Conservation (phyloP, 306 rosid genomes). For the Notholithocarpus densiflorus region DNA sequence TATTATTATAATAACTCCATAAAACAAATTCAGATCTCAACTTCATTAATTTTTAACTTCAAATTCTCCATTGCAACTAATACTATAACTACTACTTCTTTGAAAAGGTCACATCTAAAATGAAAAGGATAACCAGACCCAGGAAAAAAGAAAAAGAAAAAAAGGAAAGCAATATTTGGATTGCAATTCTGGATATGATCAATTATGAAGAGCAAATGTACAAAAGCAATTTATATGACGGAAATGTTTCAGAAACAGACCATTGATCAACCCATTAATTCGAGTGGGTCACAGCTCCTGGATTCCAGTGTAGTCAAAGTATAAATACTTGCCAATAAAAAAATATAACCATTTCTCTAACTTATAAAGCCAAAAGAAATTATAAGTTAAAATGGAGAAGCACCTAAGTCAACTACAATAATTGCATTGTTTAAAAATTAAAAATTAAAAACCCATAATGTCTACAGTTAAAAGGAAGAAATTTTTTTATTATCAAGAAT, state of each 20-base stretch:
- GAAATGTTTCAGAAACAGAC: slow-evolving; percentile 2
- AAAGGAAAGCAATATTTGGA: background rate
- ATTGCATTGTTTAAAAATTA: background rate
- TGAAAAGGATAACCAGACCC: background rate
- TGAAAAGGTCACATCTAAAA: background rate
- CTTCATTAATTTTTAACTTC: background rate
- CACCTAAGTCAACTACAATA: background rate
- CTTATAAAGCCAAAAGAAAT: background rate
- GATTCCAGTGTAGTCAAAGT: no score
- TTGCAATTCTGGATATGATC: background rate
- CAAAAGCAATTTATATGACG: background rate
- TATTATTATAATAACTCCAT: background rate
- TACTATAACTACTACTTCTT: background rate
- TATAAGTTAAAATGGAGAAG: background rate
- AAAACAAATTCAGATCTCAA: background rate
- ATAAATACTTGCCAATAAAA: no score
- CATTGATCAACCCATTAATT: background rate
- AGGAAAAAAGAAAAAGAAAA: no score
- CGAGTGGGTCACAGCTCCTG: background rate
- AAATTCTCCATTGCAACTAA: background rate
- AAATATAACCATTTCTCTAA: background rate
- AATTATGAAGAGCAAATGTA: background rate
- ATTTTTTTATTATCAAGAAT: no score
- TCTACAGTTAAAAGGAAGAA: no score
- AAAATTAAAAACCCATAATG: no score